Evolutionary conservation across 2,329 filamentous ascomycete species (phyloP), one percentile per base, ranked within the genome.

Genomic region (Botrytis deweyae): DNA sequence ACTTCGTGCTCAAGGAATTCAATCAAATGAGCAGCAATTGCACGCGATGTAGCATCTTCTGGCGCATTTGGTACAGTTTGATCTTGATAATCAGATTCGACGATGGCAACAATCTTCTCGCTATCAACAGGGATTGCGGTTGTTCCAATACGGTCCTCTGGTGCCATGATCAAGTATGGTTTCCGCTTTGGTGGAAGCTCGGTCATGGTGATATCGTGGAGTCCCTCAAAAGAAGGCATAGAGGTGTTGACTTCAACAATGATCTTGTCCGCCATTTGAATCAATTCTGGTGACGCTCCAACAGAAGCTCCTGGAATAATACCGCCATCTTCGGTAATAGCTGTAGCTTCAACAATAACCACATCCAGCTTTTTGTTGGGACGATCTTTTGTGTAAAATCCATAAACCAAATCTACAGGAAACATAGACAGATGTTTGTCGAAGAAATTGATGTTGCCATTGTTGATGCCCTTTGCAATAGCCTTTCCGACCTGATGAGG

Each of bases 371-470:
- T 81, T 70, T 88, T 90, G 59, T 74, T 74, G 76, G 88, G 88
- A 80, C 91, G 91, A 81, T 97, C 88, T 82, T 93, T 91, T 20
- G 94, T 97, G 85, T 97, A 97, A 83, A 87, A 95, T 44, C 93
- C 92, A 82, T 96, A 96, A 82, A 95, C 92, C 77, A 97, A 85
- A 81, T 97, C 94, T 58, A 91, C 88, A 6, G 94, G 94, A 82
- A 97, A 97, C 94, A 97, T 97, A 83, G 91, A 94, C 81, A 97
- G 83, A 85, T 97, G 94, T 85, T 97, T 97, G 83, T 97, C 94
- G 81, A 97, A 97, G 84, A 97, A 97, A 76, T 95, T 90, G 84
- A 97, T 97, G 78, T 91, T 88, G 62, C 94, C 94, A 78, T 91
- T 90, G 83, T 97, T 97, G 84, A 97, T 97, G 16, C 94, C 94